Evolutionary conservation across 2,329 filamentous ascomycete species (phyloP).

Genomic region (Pezizomycotina sp.): DNA sequence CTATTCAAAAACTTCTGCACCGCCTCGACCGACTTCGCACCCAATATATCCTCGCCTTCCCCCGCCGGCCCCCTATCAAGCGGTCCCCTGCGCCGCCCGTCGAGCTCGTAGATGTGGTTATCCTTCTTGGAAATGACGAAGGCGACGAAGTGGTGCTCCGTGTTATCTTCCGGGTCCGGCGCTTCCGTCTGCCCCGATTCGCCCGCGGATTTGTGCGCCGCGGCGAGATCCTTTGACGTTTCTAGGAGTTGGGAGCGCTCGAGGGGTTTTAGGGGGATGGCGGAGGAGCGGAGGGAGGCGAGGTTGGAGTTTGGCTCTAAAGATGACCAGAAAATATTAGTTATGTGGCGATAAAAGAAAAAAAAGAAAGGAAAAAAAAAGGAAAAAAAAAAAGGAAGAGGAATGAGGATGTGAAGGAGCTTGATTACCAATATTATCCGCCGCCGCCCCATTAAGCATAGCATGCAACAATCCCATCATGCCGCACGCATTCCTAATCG

Average conservation of each 20-base stretch:
- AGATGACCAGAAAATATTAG: constrained; percentile 1
- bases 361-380: constrained; percentile 27
- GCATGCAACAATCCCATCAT: constrained; percentile 78
- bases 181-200: constrained; percentile 60
- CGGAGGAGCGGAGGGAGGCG: constrained; percentile 47
- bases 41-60: constrained; percentile 46
- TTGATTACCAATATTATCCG: constrained; percentile 38
- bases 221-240: constrained; percentile 55
- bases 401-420: background rate
- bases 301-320: constrained; percentile 40
- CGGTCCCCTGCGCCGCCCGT: constrained; percentile 57
- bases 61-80: constrained; percentile 42
- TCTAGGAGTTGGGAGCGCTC: constrained; percentile 62
- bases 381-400: background rate
- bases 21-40: constrained; percentile 54
- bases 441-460: constrained; percentile 57
- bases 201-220: constrained; percentile 63
- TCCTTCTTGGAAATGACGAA: constrained; percentile 64
- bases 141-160: constrained; percentile 93
- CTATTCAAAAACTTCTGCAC: constrained; percentile 37
- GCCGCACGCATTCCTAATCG: constrained; percentile 83
- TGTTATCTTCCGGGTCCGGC: constrained; percentile 57
- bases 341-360: background rate
- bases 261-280: constrained; percentile 50
- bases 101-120: constrained; percentile 58